These are phyloP conservation scores for Penicillium roqueforti DNA, from an alignment of 495 filamentous ascomycete species.

Conservation along the genomic window DNA sequence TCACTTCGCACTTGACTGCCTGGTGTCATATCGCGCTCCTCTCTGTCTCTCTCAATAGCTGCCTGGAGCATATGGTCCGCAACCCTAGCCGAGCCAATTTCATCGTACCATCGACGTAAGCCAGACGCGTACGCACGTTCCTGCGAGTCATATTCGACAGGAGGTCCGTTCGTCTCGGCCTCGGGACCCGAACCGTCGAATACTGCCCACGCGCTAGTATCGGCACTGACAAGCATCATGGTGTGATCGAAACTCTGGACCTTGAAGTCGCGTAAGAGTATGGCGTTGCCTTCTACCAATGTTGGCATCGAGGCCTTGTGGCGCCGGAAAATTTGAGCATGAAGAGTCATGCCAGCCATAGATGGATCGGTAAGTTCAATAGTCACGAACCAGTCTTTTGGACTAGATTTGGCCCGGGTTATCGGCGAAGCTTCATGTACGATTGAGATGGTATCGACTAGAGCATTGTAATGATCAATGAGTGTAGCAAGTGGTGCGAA, in stretches of 20 bases:
- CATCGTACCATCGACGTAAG: slow-evolving; percentile 44
- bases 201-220: slow-evolving; percentile 64
- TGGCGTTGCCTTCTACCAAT: slow-evolving; percentile 64
- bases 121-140: slow-evolving; percentile 54
- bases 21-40: slow-evolving; percentile 28
- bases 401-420: slow-evolving; percentile 58
- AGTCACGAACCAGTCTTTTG: slow-evolving; percentile 64
- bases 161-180: slow-evolving; percentile 54
- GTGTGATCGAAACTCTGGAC: slow-evolving; percentile 51
- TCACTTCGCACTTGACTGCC: slow-evolving; percentile 36
- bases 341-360: slow-evolving; percentile 39
- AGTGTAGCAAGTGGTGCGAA: slow-evolving; percentile 66
- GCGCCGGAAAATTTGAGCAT: slow-evolving; percentile 70
- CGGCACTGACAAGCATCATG: slow-evolving; percentile 44
- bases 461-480: slow-evolving; percentile 47
- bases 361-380: slow-evolving; percentile 67
- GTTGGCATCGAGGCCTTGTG: slow-evolving; percentile 66
- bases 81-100: slow-evolving; percentile 34
- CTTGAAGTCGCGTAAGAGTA: slow-evolving; percentile 71
- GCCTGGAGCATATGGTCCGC: slow-evolving; percentile 38
- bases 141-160: slow-evolving; percentile 58
- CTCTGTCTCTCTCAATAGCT: slow-evolving; percentile 33
- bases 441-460: slow-evolving; percentile 65
- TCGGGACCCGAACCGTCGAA: slow-evolving; percentile 40
- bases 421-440: slow-evolving; percentile 55